phyloP scores from a whole-genome alignment of 176 grass and related monocot species.

The Cymbopogon citratus region DNA sequence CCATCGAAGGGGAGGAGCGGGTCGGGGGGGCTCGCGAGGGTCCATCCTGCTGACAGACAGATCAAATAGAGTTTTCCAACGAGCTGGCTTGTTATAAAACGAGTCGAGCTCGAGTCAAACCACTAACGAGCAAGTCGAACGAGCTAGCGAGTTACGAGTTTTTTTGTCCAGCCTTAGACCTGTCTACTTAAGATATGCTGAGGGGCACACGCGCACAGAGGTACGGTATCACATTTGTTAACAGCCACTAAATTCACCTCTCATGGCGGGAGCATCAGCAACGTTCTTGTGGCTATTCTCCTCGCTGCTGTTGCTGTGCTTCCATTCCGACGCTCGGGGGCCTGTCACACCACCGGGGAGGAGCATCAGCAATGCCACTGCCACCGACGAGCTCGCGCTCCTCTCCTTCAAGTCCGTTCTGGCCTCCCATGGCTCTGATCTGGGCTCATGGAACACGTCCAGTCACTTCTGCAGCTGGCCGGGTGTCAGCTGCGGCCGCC shows the following conservation, averaged over 20 bases:
- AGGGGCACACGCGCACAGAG: too few species aligned
- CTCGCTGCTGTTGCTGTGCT: neutral
- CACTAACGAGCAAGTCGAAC: too few species aligned
- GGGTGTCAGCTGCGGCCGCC: slow-evolving; percentile 18
- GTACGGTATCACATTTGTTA: too few species aligned
- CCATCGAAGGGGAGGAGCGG: too few species aligned
- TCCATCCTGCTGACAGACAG: too few species aligned
- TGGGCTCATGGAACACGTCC: slow-evolving; percentile 23
- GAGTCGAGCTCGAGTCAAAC: too few species aligned
- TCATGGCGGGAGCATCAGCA: neutral
- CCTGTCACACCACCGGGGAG: neutral
- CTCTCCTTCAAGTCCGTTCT: slow-evolving; percentile 42
- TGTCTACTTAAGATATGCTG: too few species aligned
- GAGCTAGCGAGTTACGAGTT: too few species aligned
- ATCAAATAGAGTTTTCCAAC: too few species aligned
- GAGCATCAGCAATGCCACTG: neutral
- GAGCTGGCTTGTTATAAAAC: too few species aligned
- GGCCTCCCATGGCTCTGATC: neutral
- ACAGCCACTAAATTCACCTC: neutral
- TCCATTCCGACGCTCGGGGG: neutral
- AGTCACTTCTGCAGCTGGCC: slow-evolving; percentile 25
- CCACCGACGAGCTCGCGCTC: slow-evolving; percentile 7
- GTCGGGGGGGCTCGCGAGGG: too few species aligned
- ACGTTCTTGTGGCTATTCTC: neutral
- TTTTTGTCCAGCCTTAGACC: too few species aligned